These are phyloP conservation scores for Trichoderma aggressivum DNA, from an alignment of 2,329 filamentous ascomycete species.

Conservation along the genomic window DNA sequence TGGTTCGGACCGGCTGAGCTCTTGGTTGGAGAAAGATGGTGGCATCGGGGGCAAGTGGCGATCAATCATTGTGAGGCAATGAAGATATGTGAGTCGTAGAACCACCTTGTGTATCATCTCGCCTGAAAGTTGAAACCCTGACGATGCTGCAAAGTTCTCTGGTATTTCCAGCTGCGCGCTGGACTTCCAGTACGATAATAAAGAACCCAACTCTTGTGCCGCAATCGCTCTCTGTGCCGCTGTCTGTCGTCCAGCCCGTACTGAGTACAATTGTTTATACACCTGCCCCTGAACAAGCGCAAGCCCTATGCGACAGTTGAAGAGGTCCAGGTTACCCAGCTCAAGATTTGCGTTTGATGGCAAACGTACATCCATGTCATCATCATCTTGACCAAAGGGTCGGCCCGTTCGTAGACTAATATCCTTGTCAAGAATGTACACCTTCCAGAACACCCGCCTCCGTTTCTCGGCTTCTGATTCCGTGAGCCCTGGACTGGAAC, in stretches of 20 bases:
- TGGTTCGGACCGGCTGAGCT: neutral
- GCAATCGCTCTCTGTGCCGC: slow-evolving; percentile 2
- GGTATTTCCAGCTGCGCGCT: neutral
- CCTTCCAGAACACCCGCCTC: slow-evolving; percentile 9
- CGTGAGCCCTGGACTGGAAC: neutral
- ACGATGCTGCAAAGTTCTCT: neutral
- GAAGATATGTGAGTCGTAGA: slow-evolving; percentile 2
- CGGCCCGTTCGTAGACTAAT: neutral
- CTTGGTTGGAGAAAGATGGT: neutral
- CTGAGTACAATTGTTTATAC: slow-evolving; percentile 1
- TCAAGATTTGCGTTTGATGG: neutral
- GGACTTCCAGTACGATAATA: slow-evolving; percentile 9
- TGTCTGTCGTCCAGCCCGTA: neutral
- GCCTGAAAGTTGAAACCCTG: neutral
- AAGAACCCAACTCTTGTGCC: neutral
- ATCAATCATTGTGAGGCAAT: slow-evolving; percentile 11
- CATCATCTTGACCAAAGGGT: slow-evolving; percentile 6
- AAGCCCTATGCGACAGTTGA: slow-evolving; percentile 7
- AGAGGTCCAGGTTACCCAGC: neutral
- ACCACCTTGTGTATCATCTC: slow-evolving; percentile 9
- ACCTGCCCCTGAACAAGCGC: slow-evolving; percentile 5
- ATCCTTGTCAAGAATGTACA: slow-evolving; percentile 10
- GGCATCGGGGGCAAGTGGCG: neutral
- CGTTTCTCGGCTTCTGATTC: neutral
- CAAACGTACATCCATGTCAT: slow-evolving; percentile 5